These are phyloP conservation scores for Coemansia sp. DNA, from an alignment of 192 early-diverging fungal genomes.

Conservation along the genomic window DNA sequence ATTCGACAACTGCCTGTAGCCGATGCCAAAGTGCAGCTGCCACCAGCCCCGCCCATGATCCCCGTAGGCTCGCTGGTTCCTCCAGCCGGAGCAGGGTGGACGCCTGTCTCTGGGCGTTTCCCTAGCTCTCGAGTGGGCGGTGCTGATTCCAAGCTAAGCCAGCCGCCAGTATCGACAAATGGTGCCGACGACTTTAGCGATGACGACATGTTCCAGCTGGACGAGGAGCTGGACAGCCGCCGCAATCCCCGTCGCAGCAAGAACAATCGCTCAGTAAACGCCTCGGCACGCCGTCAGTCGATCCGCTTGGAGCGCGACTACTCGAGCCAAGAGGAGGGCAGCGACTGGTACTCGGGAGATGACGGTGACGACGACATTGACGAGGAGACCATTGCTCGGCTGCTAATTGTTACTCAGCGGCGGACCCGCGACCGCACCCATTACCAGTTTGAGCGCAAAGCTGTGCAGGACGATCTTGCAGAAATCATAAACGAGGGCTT, in stretches of 20 bases:
- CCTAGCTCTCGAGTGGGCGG: constrained; percentile 8
- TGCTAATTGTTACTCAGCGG: constrained; percentile 91
- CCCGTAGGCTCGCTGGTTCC: constrained; percentile 14
- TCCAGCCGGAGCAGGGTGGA: constrained; percentile 26
- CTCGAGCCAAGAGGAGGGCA: constrained; percentile 59
- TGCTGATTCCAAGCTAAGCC: neutral
- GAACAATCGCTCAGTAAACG: constrained; percentile 19
- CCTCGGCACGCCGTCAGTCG: constrained; percentile 27
- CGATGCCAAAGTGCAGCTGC: constrained; percentile 6
- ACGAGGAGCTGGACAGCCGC: constrained; percentile 67
- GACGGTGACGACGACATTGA: constrained; percentile 83
- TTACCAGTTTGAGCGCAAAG: constrained; percentile 73
- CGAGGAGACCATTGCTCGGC: constrained; percentile 81
- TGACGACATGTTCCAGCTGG: constrained; percentile 73
- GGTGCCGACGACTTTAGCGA: constrained; percentile 56
- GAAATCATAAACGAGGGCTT: constrained; percentile 96
- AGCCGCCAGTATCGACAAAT: neutral
- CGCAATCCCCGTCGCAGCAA: constrained; percentile 28
- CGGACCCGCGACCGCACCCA: constrained; percentile 66
- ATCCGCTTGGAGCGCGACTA: constrained; percentile 31
- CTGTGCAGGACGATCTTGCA: constrained; percentile 75
- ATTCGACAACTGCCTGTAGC: neutral
- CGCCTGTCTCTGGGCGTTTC: constrained; percentile 25
- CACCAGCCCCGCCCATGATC: constrained; percentile 32
- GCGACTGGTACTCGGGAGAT: constrained; percentile 55